A percentile compares a stretch with the other conserved stretches of the same genome.
These are phyloP conservation scores for Capillidium heterosporum DNA, from an alignment of 371 early-diverging fungal species.

Conservation along the genomic window DNA sequence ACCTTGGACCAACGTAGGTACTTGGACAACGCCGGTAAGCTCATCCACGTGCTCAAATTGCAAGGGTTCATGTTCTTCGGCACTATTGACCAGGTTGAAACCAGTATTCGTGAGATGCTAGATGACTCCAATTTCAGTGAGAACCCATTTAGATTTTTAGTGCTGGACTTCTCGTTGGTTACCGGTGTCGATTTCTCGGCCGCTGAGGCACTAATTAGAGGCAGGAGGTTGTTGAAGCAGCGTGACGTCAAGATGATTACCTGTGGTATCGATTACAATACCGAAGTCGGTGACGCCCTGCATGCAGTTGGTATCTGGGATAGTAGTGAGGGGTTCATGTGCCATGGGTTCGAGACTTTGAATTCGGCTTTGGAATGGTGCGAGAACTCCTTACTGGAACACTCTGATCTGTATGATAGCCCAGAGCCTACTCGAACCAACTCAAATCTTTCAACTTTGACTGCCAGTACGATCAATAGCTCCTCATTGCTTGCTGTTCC, in stretches of 20 bases:
- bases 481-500: background rate
- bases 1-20: conserved; percentile 71
- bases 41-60: conserved; percentile 70
- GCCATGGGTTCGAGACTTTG: conserved; percentile 53
- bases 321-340: conserved; percentile 18
- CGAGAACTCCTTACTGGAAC: conserved; percentile 65
- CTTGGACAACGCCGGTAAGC: conserved; percentile 57
- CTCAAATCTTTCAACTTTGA: background rate
- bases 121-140: conserved; percentile 27
- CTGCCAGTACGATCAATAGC: no score
- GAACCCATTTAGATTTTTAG: conserved; percentile 58
- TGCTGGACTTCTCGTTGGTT: conserved; percentile 73
- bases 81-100: conserved; percentile 72
- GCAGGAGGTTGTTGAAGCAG: conserved; percentile 48
- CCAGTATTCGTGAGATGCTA: conserved; percentile 40
- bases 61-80: conserved; percentile 93
- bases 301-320: conserved; percentile 61
- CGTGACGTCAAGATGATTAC: conserved; percentile 64
- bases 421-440: no score
- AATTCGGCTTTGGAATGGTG: conserved; percentile 91
- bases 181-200: conserved; percentile 90
- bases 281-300: conserved; percentile 51
- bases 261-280: conserved; percentile 42
- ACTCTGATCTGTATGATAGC: conserved; percentile 23
- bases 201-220: conserved; percentile 75